Evolutionary conservation across 306 rosid species (phyloP).

Genomic region (Prunus davidiana): DNA sequence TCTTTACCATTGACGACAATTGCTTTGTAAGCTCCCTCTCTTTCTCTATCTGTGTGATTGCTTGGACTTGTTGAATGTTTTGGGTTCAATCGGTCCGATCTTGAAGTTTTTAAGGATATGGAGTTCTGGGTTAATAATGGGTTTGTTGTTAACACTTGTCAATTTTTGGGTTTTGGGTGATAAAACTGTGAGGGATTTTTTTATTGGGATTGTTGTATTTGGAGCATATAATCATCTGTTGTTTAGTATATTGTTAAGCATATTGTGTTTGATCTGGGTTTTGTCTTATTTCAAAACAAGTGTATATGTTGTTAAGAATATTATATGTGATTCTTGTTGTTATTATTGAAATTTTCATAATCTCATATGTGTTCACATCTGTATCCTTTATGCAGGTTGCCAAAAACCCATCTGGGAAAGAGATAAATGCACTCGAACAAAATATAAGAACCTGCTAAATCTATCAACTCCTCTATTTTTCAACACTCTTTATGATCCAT

Average conservation of each 20-base stretch:
- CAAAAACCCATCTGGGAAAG: constrained; percentile 51
- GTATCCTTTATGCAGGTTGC: background rate
- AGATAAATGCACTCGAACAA: constrained; percentile 88
- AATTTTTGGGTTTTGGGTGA: background rate
- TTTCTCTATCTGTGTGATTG: background rate
- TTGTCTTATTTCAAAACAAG: background rate
- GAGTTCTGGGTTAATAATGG: constrained; percentile 5
- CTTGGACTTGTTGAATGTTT: background rate
- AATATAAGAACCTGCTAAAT: constrained; percentile 66
- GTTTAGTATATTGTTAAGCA: too few relatives aligned
- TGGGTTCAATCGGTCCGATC: background rate
- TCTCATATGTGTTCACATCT: background rate
- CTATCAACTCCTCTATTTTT: constrained; percentile 79
- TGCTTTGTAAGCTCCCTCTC: constrained; percentile 62
- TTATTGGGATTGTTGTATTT: background rate
- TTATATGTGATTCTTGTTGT: background rate
- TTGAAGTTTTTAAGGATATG: background rate
- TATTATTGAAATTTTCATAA: background rate
- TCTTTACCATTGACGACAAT: constrained; percentile 76
- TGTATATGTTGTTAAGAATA: background rate
- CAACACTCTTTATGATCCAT: constrained; percentile 89
- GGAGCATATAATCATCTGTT: background rate
- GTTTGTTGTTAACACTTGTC: background rate
- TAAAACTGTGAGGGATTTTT: background rate
- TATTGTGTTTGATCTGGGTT: background rate